phyloP scores from a whole-genome alignment of 1,139 yeast genomes.

The Pichia sp. region DNA sequence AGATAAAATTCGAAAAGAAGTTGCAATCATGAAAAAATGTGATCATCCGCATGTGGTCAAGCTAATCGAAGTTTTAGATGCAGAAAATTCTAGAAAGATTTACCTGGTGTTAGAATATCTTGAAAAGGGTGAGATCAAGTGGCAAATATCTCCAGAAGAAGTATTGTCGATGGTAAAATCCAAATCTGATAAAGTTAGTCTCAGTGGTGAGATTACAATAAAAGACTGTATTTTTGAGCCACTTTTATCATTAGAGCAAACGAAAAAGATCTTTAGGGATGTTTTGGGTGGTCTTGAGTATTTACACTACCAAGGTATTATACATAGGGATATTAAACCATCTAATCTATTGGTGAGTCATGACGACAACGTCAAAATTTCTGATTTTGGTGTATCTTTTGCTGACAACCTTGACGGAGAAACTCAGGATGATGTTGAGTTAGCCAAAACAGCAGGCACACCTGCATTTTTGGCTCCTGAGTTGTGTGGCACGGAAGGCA shows the following conservation, averaged over 20 bases:
- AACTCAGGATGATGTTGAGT: slow-evolving; percentile 70
- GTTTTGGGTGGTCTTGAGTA: slow-evolving; percentile 89
- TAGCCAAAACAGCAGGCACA: slow-evolving; percentile 87
- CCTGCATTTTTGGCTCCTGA: slow-evolving; percentile 86
- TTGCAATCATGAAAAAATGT: slow-evolving; percentile 94
- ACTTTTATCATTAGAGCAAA: slow-evolving; percentile 57
- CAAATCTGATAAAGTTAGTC: slow-evolving; percentile 13
- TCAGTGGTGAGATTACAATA: slow-evolving; percentile 12
- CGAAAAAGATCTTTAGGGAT: slow-evolving; percentile 74
- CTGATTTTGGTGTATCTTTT: slow-evolving; percentile 96
- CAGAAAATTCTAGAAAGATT: slow-evolving; percentile 74
- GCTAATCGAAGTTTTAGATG: slow-evolving; percentile 86
- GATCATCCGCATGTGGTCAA: slow-evolving; percentile 87
- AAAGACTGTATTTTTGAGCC: slow-evolving; percentile 39
- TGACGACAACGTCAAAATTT: slow-evolving; percentile 77
- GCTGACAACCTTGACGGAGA: slow-evolving; percentile 57
- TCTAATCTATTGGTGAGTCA: slow-evolving; percentile 78
- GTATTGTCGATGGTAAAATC: slow-evolving; percentile 2
- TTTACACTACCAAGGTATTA: slow-evolving; percentile 86
- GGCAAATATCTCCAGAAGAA: slow-evolving; percentile 49
- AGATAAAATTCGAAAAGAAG: slow-evolving; percentile 78
- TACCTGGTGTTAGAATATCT: slow-evolving; percentile 88
- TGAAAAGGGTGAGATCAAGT: slow-evolving; percentile 86
- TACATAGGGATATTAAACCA: slow-evolving; percentile 96
- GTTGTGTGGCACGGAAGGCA: slow-evolving; percentile 50